Evolutionary conservation across 2,329 filamentous ascomycete genomes (phyloP).

Genomic region (Alternaria angustiovoidea): DNA sequence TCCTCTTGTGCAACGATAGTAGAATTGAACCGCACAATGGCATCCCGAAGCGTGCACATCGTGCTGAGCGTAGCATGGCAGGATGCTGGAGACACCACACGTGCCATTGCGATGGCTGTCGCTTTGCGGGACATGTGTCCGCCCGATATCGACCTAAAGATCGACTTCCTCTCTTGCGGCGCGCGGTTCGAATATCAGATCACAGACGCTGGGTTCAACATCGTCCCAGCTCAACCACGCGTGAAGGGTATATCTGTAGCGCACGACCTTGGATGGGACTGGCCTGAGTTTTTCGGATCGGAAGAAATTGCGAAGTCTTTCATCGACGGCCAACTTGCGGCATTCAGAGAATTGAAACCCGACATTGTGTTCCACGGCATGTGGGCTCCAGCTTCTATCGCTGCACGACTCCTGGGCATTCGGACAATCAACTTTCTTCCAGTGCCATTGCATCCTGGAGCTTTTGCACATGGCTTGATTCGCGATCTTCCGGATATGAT

Average conservation of each 20-base stretch:
- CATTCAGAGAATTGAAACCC: constrained; percentile 38
- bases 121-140: constrained; percentile 43
- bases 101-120: constrained; percentile 41
- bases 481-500: constrained; percentile 45
- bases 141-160: constrained; percentile 32
- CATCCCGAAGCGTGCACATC: constrained; percentile 28
- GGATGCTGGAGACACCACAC: constrained; percentile 45
- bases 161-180: constrained; percentile 43
- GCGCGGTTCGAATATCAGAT: constrained; percentile 43
- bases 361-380: constrained; percentile 48
- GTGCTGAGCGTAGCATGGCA: constrained; percentile 46
- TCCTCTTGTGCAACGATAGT: neutral
- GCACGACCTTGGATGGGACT: constrained; percentile 46
- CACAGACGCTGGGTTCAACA: constrained; percentile 41
- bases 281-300: constrained; percentile 46
- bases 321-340: constrained; percentile 43
- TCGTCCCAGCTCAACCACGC: constrained; percentile 41
- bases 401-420: constrained; percentile 41
- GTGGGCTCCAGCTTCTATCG: constrained; percentile 45
- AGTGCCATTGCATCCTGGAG: constrained; percentile 38
- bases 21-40: constrained; percentile 17
- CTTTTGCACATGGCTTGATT: constrained; percentile 42
- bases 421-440: constrained; percentile 46
- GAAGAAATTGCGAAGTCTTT: constrained; percentile 42
- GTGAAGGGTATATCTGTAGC: constrained; percentile 43